Base-by-base conservation (phyloP, 2,329 filamentous ascomycete species). In the Alternaria solani region DNA sequence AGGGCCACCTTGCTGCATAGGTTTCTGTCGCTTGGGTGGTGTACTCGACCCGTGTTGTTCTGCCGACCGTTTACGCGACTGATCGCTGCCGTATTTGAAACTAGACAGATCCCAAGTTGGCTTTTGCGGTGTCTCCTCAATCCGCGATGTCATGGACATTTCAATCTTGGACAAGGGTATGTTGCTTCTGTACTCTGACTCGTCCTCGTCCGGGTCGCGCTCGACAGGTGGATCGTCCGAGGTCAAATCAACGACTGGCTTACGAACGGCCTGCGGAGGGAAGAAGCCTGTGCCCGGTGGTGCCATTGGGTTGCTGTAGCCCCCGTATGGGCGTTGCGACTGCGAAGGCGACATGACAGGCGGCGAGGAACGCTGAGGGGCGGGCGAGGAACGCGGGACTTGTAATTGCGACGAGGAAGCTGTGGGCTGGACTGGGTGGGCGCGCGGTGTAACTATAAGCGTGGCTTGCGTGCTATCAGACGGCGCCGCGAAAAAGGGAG, bases 361-460 rank as follows among this genome's bases (percentile, higher is more conserved):
- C 60, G 86, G 85, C 9, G 73, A 68, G 26, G 65, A 57, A 43
- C 69, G 73, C 38, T 75, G 70, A 7, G 59, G 34, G 11, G 89
- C 84, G 2, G 93, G 94, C 1, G 94, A 97, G 3, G 94, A 97
- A n/a, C 92, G 92, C 30, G 90, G 89, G 3, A 97, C 94, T 77
- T 97, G 94, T 57, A 97, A 82, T 51, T 85, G 75, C 32, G 71
- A 83, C 25, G 66, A 56, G 18, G 61, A 62, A 42, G 55, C 20
- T 7, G 32, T 18, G 11, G 57, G 51, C 42, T 69, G 68, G 28
- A 72, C 74, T 32, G 76, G 75, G 26, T 71, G 74, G 39, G 77
- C 64, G 34, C 76, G 71, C 3, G 80, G 77, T 16, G 82, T 80
- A 26, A 89, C 77, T 34, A 88, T 79, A 69, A 89, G 88, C 11